Base-by-base conservation (phyloP, 495 filamentous ascomycete species). In the Xylaria venustula region DNA sequence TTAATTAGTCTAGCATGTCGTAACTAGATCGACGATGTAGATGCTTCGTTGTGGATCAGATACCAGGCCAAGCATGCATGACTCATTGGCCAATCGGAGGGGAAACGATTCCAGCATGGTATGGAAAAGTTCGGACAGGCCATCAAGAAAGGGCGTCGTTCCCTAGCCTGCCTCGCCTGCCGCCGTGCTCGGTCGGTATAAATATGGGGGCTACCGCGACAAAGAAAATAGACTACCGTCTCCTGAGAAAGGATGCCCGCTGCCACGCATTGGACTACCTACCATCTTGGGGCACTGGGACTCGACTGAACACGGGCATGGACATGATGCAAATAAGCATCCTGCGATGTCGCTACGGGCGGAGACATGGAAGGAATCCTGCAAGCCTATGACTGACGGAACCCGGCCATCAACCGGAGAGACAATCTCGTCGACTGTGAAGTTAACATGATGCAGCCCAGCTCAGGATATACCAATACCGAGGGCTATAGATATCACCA, bases 21-120 rank as follows among this genome's bases (percentile, higher is more conserved):
- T n/a, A n/a, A n/a, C n/a, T n/a, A n/a, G n/a, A n/a, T n/a, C n/a
- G n/a, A n/a, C n/a, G n/a, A n/a, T 34, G 11, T 34, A 34, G 30
- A 34, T 8, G 7, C 41, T 37, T 37, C 28, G 12, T 46, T 40
- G 51, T 61, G 58, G 58, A 47, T 55, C 49, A 44, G 30, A 61
- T 46, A 61, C 22, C 47, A 7, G 57, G 34, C 32, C 42, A 61
- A 8, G 40, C 49, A 15, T 34, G 58, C 41, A 54, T 54, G 57
- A 61, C 26, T 54, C 49, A 37, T 34, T 17, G 58, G 17, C 49
- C 50, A 61, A 54, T 61, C 50, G 47, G 37, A 52, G 57, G 9
- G 19, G 19, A 34, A 17, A 32, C 19, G 9, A 44, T 42, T n/a
- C 20, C 22, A n/a, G n/a, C 19, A 15, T 47, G 30, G 15, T 37